These are phyloP conservation scores for Blattamonas nauphoetae DNA, from an alignment of 78 protist species.

Conservation along the genomic window DNA sequence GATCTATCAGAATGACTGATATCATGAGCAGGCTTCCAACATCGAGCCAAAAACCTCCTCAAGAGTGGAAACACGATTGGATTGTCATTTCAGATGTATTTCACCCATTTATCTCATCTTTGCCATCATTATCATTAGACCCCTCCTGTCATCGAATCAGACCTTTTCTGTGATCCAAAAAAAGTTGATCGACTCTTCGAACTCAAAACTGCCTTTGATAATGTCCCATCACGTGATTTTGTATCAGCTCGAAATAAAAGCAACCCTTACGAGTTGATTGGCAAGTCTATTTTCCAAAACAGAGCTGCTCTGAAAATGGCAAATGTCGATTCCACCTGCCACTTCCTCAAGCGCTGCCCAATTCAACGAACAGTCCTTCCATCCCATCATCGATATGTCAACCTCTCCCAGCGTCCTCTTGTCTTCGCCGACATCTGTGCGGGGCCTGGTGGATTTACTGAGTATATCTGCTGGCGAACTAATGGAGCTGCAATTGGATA, in stretches of 20 bases:
- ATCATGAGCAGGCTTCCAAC: too few species aligned
- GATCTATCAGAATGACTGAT: too few species aligned
- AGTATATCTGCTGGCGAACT: conserved; percentile 52
- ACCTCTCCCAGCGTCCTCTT: background rate
- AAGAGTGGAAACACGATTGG: too few species aligned
- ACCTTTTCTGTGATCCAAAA: background rate
- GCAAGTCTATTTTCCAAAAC: conserved; percentile 55
- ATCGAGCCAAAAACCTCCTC: too few species aligned
- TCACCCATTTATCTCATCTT: too few species aligned
- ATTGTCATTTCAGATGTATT: too few species aligned
- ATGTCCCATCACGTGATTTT: background rate
- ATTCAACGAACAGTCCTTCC: background rate
- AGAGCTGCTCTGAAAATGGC: conserved; percentile 85
- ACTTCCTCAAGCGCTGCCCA: background rate
- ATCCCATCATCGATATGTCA: background rate
- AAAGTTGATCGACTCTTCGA: background rate
- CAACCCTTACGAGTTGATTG: conserved; percentile 29
- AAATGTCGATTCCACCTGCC: conserved; percentile 49
- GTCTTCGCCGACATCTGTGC: conserved; percentile 64
- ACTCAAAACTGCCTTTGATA: background rate
- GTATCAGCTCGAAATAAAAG: background rate
- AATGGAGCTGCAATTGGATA: conserved; percentile 27
- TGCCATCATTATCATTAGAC: too few species aligned
- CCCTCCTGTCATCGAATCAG: background rate
- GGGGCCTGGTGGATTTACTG: conserved; percentile 85